phyloP scores from a whole-genome alignment of 106 monocot genomes.

The Dendrobium officinale region DNA sequence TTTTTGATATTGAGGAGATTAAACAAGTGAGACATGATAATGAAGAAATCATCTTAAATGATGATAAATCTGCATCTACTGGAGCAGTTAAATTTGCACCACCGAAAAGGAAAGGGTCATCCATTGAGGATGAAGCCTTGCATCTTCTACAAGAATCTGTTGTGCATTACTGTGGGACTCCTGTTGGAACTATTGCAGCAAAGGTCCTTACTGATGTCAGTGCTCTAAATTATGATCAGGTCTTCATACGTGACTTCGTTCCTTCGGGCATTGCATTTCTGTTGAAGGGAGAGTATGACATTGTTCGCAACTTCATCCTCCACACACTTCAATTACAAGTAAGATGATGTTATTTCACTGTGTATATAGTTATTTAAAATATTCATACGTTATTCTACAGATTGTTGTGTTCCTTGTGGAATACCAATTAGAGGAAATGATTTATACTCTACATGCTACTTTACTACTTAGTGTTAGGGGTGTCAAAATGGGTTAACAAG shows the following conservation, averaged over 20 bases:
- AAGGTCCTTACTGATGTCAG: constrained; percentile 76
- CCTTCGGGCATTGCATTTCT: constrained; percentile 96
- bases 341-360: neutral
- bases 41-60: constrained; percentile 10
- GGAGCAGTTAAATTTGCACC: constrained; percentile 16
- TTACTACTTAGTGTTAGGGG: neutral
- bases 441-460: neutral
- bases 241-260: constrained; percentile 97
- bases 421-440: neutral
- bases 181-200: constrained; percentile 94
- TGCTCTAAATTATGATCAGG: constrained; percentile 89
- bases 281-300: constrained; percentile 93
- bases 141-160: constrained; percentile 64
- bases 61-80: constrained; percentile 10
- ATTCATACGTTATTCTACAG: neutral
- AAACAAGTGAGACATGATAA: constrained; percentile 18
- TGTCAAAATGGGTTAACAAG: no score
- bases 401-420: neutral
- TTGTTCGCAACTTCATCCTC: constrained; percentile 94
- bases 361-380: no score
- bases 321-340: constrained; percentile 98
- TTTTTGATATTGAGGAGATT: constrained; percentile 23
- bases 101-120: constrained; percentile 29
- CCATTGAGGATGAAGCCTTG: constrained; percentile 88
- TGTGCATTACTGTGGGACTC: constrained; percentile 81